Percentiles rank a stretch among this genome's conserved stretches.
Conservation (phyloP, 2,329 filamentous ascomycete species). For the Alternaria viburni region DNA sequence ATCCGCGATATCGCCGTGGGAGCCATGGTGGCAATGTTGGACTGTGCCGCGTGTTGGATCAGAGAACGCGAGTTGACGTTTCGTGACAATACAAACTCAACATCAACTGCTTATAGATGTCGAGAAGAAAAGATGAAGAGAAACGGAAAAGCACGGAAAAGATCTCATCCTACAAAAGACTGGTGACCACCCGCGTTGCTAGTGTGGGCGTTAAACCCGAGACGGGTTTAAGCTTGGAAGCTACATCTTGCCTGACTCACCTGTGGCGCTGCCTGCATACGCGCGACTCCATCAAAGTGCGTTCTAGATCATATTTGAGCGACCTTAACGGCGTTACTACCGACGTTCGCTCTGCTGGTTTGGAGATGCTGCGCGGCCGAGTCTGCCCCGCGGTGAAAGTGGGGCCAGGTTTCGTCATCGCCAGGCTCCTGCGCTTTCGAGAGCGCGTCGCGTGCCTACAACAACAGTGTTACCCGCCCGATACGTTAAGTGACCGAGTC, state of each 20-base stretch:
- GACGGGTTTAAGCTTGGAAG: conserved; percentile 12
- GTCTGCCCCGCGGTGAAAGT: conserved; percentile 1
- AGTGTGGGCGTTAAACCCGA: conserved; percentile 18
- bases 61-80: neutral
- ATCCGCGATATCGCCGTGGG: conserved; percentile 27
- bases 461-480: neutral
- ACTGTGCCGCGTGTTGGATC: neutral
- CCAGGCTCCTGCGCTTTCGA: neutral
- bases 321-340: neutral
- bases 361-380: conserved; percentile 12
- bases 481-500: neutral
- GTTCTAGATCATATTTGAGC: conserved; percentile 3
- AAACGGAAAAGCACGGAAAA: conserved; percentile 11
- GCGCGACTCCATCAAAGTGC: neutral
- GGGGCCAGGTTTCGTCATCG: conserved; percentile 1
- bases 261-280: neutral
- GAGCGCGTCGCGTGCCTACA: neutral
- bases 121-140: conserved; percentile 14
- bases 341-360: neutral
- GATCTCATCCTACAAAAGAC: conserved; percentile 6
- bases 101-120: neutral
- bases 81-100: neutral
- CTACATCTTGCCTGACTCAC: conserved; percentile 11
- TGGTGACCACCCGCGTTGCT: conserved; percentile 9
- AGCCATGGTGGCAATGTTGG: conserved; percentile 18